These are phyloP conservation scores for Graphilbum ipis-grandicollis DNA, from an alignment of 2,329 filamentous ascomycete species.

Conservation along the genomic window DNA sequence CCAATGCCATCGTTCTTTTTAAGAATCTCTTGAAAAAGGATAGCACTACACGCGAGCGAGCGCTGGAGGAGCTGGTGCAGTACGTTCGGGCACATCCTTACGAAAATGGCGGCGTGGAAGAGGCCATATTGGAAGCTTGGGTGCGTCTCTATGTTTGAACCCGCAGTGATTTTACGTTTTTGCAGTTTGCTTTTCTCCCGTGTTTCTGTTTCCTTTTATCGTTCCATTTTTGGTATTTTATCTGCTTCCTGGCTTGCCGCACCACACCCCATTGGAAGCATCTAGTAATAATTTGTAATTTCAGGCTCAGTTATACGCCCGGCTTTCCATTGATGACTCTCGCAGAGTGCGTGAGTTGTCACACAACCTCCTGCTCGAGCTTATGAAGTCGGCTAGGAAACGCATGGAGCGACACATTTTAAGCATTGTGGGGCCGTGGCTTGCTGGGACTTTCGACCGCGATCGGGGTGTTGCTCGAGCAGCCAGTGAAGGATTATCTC, in stretches of 20 bases:
- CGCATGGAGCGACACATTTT: conserved; percentile 68
- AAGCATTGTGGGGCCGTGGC: conserved; percentile 71
- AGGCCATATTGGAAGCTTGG: conserved; percentile 77
- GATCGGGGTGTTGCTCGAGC: conserved; percentile 60
- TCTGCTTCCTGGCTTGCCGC: too few relatives aligned
- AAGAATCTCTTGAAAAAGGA: conserved; percentile 91
- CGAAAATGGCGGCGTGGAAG: conserved; percentile 50
- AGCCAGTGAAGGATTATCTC: conserved; percentile 59
- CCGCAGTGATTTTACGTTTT: too few relatives aligned
- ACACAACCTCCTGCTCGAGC: conserved; percentile 52
- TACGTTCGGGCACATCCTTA: conserved; percentile 38
- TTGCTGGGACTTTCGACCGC: conserved; percentile 74
- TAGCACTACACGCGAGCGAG: conserved; percentile 78
- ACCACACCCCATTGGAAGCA: conserved; percentile 17
- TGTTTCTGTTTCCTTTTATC: too few relatives aligned
- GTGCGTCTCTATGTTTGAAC: conserved; percentile 17
- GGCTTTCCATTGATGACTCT: conserved; percentile 76
- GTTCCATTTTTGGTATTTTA: too few relatives aligned
- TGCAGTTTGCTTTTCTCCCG: too few relatives aligned
- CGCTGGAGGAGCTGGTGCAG: conserved; percentile 65
- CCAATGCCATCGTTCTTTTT: conserved; percentile 74
- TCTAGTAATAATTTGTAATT: conserved; percentile 7
- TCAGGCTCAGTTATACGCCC: conserved; percentile 72
- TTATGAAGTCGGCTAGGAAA: conserved; percentile 52
- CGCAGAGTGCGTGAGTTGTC: conserved; percentile 76